Evolutionary conservation across 2,329 filamentous ascomycete species (phyloP).

Genomic region (Pseudogymnoascus sp.): DNA sequence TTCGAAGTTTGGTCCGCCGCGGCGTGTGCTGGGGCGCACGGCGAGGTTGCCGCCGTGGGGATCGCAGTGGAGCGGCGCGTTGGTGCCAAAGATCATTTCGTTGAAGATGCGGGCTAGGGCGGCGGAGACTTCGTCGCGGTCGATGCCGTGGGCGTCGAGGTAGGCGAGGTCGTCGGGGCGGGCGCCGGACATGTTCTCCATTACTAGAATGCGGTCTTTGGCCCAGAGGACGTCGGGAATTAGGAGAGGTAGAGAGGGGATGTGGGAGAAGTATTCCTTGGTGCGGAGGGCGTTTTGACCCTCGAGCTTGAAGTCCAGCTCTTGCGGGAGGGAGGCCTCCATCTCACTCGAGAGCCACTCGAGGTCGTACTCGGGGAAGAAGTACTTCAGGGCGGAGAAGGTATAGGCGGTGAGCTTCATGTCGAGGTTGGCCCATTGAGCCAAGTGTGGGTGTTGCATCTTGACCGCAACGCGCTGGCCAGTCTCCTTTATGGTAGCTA

Average conservation of each 20-base stretch:
- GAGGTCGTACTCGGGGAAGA: conserved; percentile 96
- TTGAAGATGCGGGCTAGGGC: conserved; percentile 91
- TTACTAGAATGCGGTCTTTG: conserved; percentile 80
- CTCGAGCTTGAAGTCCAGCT: conserved; percentile 83
- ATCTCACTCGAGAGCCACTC: conserved; percentile 94
- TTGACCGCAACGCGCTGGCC: conserved; percentile 91
- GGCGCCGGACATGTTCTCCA: conserved; percentile 83
- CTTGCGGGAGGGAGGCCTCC: conserved; percentile 80
- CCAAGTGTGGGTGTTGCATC: conserved; percentile 83
- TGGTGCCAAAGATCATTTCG: conserved; percentile 94
- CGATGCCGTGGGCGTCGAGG: conserved; percentile 77
- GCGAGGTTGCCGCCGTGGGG: conserved; percentile 95
- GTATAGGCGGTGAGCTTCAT: conserved; percentile 79
- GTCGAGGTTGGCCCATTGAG: conserved; percentile 85
- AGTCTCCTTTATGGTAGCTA: conserved; percentile 72
- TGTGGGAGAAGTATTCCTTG: conserved; percentile 68
- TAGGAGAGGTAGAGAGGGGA: conserved; percentile 70
- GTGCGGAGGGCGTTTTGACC: conserved; percentile 75
- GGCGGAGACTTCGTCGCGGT: conserved; percentile 90
- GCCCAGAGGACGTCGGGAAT: conserved; percentile 89
- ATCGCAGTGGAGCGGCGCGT: conserved; percentile 89
- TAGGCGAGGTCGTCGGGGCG: conserved; percentile 84
- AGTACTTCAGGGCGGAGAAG: conserved; percentile 80
- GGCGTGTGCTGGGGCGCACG: conserved; percentile 55
- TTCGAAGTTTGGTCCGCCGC: conserved; percentile 71